These are phyloP conservation scores for Lecanosticta acicola DNA, from an alignment of 2,329 filamentous ascomycete species.

Conservation along the genomic window DNA sequence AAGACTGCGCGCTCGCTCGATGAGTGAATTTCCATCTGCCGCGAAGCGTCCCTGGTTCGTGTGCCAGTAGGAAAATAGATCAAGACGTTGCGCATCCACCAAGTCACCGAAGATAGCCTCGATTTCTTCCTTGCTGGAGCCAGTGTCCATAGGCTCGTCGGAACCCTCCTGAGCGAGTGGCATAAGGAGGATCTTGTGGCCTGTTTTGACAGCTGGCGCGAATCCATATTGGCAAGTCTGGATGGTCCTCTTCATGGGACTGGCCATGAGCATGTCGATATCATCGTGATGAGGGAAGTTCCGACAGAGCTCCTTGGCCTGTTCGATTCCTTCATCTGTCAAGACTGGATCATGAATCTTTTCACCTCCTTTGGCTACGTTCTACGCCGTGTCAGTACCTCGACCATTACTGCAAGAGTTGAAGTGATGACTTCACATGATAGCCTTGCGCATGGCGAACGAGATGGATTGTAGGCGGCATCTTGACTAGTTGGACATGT, in stretches of 20 bases:
- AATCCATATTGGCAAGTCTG: constrained; percentile 21
- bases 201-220: constrained; percentile 35
- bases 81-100: constrained; percentile 52
- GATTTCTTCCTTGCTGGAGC: constrained; percentile 6
- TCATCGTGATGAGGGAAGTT: constrained; percentile 22
- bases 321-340: constrained; percentile 16
- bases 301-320: constrained; percentile 10
- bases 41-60: constrained; percentile 13
- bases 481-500: too few relatives aligned
- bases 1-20: constrained; percentile 12
- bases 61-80: constrained; percentile 42
- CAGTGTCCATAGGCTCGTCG: constrained; percentile 20
- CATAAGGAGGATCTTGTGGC: constrained; percentile 13
- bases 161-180: constrained; percentile 19
- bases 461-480: constrained; percentile 26
- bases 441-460: constrained; percentile 22
- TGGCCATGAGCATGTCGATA: constrained; percentile 22
- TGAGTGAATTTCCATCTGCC: constrained; percentile 1
- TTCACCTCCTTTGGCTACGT: constrained; percentile 64
- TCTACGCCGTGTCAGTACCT: too few relatives aligned
- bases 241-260: constrained; percentile 21
- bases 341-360: constrained; percentile 39
- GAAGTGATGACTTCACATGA: constrained; percentile 9
- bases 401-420: neutral
- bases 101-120: constrained; percentile 12